Base-by-base conservation (phyloP, 495 filamentous ascomycete genomes). In the Penicillium subrubescens region DNA sequence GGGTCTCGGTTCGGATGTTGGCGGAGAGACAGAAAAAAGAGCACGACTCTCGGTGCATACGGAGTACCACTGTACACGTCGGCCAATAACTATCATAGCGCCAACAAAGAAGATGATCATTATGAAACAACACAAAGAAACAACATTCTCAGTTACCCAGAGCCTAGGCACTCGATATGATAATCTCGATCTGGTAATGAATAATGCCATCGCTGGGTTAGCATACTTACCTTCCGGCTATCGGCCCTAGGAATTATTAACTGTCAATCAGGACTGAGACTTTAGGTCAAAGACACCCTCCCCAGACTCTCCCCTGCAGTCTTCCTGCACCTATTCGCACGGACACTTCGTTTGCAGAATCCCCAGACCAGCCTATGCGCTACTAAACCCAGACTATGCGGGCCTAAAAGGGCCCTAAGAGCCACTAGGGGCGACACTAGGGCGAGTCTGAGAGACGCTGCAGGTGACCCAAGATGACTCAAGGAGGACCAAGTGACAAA, bases 301-400 rank as follows among this genome's bases (percentile, higher is more conserved):
- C 44, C 44, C 19, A 25, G 44, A 48, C 44, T 48, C 21, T 11
- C 48, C 25, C 27, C 48, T n/a, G 15, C 27, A 27, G 17, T 31
- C 48, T 51, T 29, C 23, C 25, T 52, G 23, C 27, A 31, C 31
- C 19, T 21, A 34, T 35, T 65, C 68, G 71, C 71, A 73, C 71
- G 64, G 71, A 73, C 71, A 67, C 65, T 60, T 73, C 71, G 61
- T 73, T 67, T 73, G 71, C 68, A 73, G 71, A 73, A 71, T 61
- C 71, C 68, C 68, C 71, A 61, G 70, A 71, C 62, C 61, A 15
- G 68, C 19, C 60, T 59, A 67, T 61, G 61, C 67, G 43, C 71
- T 52, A 37, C 61, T 64, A 68, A 59, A 44, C 55, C 54, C 50
- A 51, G 48, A 52, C 48, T 31, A 52, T 5, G 48, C 14, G 27